Evolutionary conservation across 306 rosid genomes (phyloP), one percentile per base, ranked within the genome.

Genomic region (Cicer judaicum): DNA sequence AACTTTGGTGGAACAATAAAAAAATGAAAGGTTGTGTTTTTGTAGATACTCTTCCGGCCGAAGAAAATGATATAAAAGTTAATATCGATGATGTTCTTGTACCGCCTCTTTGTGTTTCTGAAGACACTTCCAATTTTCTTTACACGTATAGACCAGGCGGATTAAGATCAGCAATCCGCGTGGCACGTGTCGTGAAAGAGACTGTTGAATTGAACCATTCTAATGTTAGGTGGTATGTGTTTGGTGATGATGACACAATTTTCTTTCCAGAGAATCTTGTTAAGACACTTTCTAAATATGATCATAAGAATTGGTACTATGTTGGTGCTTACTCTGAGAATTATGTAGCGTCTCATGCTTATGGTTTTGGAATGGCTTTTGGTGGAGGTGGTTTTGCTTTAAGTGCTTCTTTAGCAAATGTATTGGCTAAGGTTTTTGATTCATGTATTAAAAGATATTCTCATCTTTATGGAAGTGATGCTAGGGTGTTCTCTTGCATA

Each of bases 351-450:
- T 10, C 83, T 39, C 78, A 15, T 10, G 0, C 9, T 5, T 85
- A 84, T 49, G 81, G 89, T 8, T 91, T 87, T 71, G 92, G 82
- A 4, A 89, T 88, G 97, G 98, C 91, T 57, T 89, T 85, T 70
- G 92, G 94, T 2, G 98, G 98, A 14, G 96, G 89, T 12, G 98
- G 97, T 40, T 89, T 91, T 59, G 97, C 91, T 43, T 73, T 93
- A 10, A 93, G 97, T 68, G 79, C 74, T 48, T 78, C 98, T 19
- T 68, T 91, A 0, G 97, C 94, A 0, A 53, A 77, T 48, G 86
- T 76, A 7, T 53, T 93, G 7, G 89, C 89, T 7, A 91, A 87
- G 67, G 80, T 85, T 11, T 86, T 91, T 18, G 98, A 91, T 83
- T 87, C 92, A 0, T 93, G 98, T 14, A 74, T 93, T 1, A 74